Percentiles rank a stretch among this genome's conserved stretches.
These are phyloP conservation scores for Chrysoporthe deuterocubensis DNA, from an alignment of 2,329 filamentous ascomycete species.

Conservation along the genomic window DNA sequence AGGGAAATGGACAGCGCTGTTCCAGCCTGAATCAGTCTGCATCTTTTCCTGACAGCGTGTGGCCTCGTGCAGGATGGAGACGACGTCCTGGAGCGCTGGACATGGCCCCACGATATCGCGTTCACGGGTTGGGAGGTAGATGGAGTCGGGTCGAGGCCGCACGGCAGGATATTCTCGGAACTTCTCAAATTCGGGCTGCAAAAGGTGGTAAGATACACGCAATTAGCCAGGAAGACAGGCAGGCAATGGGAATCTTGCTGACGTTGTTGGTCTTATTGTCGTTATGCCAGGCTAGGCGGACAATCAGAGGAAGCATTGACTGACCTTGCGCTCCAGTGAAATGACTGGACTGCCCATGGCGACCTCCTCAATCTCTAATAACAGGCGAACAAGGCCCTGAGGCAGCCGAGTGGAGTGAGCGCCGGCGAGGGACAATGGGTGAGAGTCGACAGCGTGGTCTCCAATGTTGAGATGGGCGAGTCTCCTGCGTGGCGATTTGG, in stretches of 20 bases:
- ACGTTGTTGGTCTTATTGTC: too few species aligned
- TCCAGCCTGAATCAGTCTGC: constrained; percentile 8
- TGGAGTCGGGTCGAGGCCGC: background rate
- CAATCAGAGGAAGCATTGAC: too few species aligned
- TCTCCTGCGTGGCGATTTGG: too few species aligned
- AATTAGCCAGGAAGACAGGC: too few species aligned
- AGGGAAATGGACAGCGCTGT: background rate
- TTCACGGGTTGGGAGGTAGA: background rate
- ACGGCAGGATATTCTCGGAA: background rate
- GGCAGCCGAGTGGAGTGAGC: background rate
- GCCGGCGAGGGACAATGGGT: background rate
- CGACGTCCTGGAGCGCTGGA: background rate
- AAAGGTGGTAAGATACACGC: background rate
- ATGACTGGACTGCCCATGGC: background rate
- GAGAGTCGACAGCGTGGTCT: background rate
- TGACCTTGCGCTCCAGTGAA: background rate
- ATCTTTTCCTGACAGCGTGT: constrained; percentile 3
- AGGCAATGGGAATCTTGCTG: too few species aligned
- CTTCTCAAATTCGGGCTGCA: background rate
- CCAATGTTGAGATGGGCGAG: background rate
- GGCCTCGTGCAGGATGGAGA: background rate
- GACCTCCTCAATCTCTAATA: background rate
- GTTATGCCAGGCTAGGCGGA: too few species aligned
- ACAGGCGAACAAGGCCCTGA: background rate
- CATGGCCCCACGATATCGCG: background rate